A percentile compares a stretch with the other conserved stretches of the same genome.
Evolutionary conservation across 2,329 filamentous ascomycete species (phyloP).

Genomic region (Aspergillus luchuensis): DNA sequence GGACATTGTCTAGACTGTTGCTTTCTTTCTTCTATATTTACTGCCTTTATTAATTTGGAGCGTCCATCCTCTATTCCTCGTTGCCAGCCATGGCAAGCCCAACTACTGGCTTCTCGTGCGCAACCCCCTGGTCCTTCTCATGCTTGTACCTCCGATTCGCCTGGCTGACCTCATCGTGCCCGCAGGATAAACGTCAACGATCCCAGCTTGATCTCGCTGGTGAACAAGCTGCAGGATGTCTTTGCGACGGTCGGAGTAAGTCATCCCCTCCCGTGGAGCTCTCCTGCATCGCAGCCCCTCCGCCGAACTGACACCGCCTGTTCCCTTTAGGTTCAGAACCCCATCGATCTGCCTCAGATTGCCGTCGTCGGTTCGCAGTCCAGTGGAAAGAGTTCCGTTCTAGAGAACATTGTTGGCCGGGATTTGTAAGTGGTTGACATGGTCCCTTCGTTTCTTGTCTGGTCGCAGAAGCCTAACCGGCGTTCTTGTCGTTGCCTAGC

Average conservation of each 20-base stretch:
- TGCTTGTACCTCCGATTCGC: constrained; percentile 24
- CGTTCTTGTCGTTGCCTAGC: constrained; percentile 51
- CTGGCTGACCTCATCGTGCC: constrained; percentile 28
- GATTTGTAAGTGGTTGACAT: constrained; percentile 75
- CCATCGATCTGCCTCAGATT: constrained; percentile 98
- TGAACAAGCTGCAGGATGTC: constrained; percentile 99
- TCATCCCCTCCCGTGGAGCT: constrained; percentile 25
- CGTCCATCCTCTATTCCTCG: constrained; percentile 14
- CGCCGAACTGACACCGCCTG: constrained; percentile 30
- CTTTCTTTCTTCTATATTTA: background rate
- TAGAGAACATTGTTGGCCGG: constrained; percentile 97
- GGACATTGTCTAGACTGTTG: constrained; percentile 12
- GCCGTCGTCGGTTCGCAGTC: constrained; percentile 98
- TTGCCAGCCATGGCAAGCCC: constrained; percentile 49
- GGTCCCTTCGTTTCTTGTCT: constrained; percentile 2
- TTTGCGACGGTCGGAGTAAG: constrained; percentile 90
- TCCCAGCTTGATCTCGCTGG: constrained; percentile 72
- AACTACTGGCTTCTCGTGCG: constrained; percentile 50
- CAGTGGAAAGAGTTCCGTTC: constrained; percentile 97
- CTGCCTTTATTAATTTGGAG: constrained; percentile 14
- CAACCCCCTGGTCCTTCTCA: constrained; percentile 29
- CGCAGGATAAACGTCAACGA: constrained; percentile 71
- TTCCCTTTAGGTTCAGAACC: constrained; percentile 79
- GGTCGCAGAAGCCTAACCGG: constrained; percentile 29
- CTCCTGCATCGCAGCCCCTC: constrained; percentile 9